Evolutionary conservation across 768 basidiomycete species (phyloP), one percentile per base, ranked within the genome.

Genomic region (Neoboletus subvelutipes): DNA sequence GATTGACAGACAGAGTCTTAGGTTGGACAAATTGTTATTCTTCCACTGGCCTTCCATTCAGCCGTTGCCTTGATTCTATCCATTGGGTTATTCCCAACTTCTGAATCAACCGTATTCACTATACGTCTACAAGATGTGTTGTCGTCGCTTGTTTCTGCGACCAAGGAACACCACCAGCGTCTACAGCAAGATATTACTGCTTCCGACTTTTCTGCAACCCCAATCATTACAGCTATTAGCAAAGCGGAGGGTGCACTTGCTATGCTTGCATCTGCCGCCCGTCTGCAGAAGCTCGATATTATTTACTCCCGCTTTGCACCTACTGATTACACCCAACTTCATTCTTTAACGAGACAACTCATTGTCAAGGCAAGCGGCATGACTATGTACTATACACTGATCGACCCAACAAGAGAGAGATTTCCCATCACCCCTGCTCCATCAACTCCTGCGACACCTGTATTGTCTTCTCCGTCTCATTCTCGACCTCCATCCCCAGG

Each of bases 321-420:
- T 0, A 67, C 64, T 2, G 86, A 88, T 64, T 84, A 85, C 48
- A 60, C 64, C 0, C 66, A 69, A 4, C 75, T 91, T 20, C 85
- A 87, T 52, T 64, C 70, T 24, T 64, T 80, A 8, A 74, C 76
- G 17, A 74, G 84, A 42, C 72, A 80, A 4, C 74, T 88, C 59
- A 77, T 79, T 5, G 82, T 80, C 12, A 74, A 84, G 9, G 79
- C 81, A n/a, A 77, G 85, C 58, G 88, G 88, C 18, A 76, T 90
- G 77, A 73, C 70, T 20, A 67, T 80, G 39, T 90, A 87, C 64
- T 89, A 86, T 58, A 70, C 69, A 0, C 65, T 90, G n/a, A 78
- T 87, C 11, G 85, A 90, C 59, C 82, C 86, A 0, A 79, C 78
- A 20, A 71, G 83, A 41, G 83, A 85, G 63, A 77, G 69, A 52